Evolutionary conservation across 1,284 basidiomycete genomes (phyloP).

Genomic region (Megacollybia platyphylla): DNA sequence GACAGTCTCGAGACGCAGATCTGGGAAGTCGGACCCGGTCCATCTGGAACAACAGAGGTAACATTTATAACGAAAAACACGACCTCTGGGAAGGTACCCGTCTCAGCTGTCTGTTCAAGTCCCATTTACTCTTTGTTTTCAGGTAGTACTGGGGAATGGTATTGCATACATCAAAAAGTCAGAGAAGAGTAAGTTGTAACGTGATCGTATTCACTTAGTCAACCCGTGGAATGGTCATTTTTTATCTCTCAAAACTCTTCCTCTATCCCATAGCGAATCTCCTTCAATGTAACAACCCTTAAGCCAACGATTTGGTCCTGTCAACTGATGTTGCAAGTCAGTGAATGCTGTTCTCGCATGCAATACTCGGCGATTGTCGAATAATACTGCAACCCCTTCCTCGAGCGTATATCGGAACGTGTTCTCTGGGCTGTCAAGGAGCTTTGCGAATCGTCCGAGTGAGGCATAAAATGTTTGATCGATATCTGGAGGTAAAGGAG

Average conservation of each 20-base stretch:
- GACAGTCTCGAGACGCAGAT: slow-evolving; percentile 66
- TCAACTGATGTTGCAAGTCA: slow-evolving; percentile 23
- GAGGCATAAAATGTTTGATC: slow-evolving; percentile 53
- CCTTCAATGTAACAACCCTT: slow-evolving; percentile 84
- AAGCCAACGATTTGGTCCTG: slow-evolving; percentile 61
- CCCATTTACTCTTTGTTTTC: slow-evolving; percentile 3
- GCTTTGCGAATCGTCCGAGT: slow-evolving; percentile 46
- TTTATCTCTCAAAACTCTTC: slow-evolving; percentile 25
- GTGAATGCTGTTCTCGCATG: slow-evolving; percentile 80
- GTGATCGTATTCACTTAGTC: neutral
- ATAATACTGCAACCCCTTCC: slow-evolving; percentile 62
- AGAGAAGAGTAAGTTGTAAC: slow-evolving; percentile 40
- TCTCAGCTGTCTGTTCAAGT: slow-evolving; percentile 2
- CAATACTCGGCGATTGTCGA: slow-evolving; percentile 89
- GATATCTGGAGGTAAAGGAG: slow-evolving; percentile 47
- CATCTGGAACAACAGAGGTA: slow-evolving; percentile 55
- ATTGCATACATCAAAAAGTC: slow-evolving; percentile 45
- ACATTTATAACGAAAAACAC: slow-evolving; percentile 62
- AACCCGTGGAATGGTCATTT: neutral
- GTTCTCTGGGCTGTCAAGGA: slow-evolving; percentile 45
- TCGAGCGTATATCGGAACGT: slow-evolving; percentile 58
- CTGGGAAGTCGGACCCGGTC: slow-evolving; percentile 64
- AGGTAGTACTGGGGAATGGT: slow-evolving; percentile 43
- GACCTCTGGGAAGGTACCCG: slow-evolving; percentile 50
- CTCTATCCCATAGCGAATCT: slow-evolving; percentile 59